Evolutionary conservation across 306 rosid genomes (phyloP).

Genomic region (Casuarina glauca): DNA sequence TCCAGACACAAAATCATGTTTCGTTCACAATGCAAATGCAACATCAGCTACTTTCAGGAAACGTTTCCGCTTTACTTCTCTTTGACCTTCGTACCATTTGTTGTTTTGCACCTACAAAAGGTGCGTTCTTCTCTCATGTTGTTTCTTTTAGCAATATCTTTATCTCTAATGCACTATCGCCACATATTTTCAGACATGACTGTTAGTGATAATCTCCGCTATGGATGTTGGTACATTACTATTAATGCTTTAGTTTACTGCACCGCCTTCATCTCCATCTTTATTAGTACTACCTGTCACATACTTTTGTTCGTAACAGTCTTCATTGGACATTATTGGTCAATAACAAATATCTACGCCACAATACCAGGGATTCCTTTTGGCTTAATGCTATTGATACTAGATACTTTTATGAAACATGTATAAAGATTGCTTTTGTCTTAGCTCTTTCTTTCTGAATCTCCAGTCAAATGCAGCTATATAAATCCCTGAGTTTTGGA

Average conservation of each 20-base stretch:
- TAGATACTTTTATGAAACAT: neutral
- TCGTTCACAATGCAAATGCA: conserved; percentile 72
- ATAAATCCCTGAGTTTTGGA: neutral
- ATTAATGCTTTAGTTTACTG: neutral
- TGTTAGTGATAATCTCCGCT: neutral
- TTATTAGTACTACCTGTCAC: neutral
- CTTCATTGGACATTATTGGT: neutral
- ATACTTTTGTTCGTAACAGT: neutral
- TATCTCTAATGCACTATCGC: neutral
- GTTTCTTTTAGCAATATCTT: neutral
- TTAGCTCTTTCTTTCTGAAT: neutral
- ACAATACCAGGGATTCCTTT: neutral
- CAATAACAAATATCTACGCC: neutral
- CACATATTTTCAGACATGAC: neutral
- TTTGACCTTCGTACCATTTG: conserved; percentile 92
- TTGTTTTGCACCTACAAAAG: conserved; percentile 89
- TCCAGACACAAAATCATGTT: conserved; percentile 75
- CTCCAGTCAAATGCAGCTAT: neutral
- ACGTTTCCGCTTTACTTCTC: conserved; percentile 96
- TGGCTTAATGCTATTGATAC: neutral
- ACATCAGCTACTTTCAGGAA: conserved; percentile 82
- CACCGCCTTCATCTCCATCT: neutral
- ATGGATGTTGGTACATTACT: neutral
- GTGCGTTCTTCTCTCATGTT: conserved; percentile 41
- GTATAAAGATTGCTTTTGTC: neutral